Base-by-base conservation (phyloP, 352 stramenopile genomes). In the Halophytophthora batemanensis region DNA sequence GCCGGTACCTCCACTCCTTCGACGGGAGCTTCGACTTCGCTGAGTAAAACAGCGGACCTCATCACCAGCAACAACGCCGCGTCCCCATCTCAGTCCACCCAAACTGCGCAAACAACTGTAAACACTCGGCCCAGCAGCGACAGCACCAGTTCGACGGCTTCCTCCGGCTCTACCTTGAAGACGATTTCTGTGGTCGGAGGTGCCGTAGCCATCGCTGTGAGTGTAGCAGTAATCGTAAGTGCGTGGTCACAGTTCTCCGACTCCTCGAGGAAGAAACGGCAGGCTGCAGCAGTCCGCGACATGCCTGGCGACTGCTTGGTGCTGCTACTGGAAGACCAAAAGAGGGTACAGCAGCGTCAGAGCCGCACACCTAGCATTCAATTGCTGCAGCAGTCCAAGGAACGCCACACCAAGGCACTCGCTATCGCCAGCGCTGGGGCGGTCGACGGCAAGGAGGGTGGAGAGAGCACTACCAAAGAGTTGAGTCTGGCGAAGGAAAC, bases 241-340 rank as follows among this genome's bases (percentile, higher is more conserved):
- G 82, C 80, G 0, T 93, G 82, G 82, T 87, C 78, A 15, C 76
- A 87, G 40, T 90, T 83, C 58, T 88, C 76, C 0, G 80, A 90
- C 19, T 71, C 56, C 19, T 71, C 78, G 2, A 73, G 69, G 43
- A 72, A 74, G 46, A 82, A 69, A 64, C 71, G 64, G 0, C 82
- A 93, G 59, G 78, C 78, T 34, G 61, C 82, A 47, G 71, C 69
- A 14, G 78, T 93, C 22, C 76, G 77, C 34, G 75, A 85, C n/a
- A 93, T 93, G 82, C 68, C 82, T 23, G 75, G 75, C 5, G 67
- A 84, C 55, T 84, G 74, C 18, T 68, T 93, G 47, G 55, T 88
- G n/a, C 53, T 91, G 11, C 49, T 93, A 6, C 71, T 90, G 61
- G 72, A 91, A 46, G 80, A 90, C 35, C 73, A 77, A 19, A 64